Evolutionary conservation across 768 basidiomycete species (phyloP).

Genomic region (Termitomyces titanicus): DNA sequence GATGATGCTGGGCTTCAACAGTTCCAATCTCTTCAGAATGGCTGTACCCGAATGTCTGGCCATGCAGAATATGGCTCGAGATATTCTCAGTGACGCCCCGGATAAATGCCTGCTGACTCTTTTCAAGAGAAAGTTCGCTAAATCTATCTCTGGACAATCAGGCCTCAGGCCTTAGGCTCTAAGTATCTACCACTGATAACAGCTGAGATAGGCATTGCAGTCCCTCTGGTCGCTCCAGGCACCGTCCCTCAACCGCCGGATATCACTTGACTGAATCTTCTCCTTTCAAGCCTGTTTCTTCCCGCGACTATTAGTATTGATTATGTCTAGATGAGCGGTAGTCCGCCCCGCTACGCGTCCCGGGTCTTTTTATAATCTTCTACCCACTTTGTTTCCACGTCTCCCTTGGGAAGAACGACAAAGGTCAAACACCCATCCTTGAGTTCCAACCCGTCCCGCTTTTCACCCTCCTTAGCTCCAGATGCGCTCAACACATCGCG

Average conservation of each 20-base stretch:
- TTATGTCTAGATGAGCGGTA: background rate
- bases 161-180: too few relatives aligned
- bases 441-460: constrained; percentile 77
- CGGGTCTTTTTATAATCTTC: constrained; percentile 73
- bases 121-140: background rate
- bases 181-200: background rate
- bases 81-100: background rate
- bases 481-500: constrained; percentile 68
- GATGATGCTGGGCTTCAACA: background rate
- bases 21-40: too few relatives aligned
- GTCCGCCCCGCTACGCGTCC: constrained; percentile 18
- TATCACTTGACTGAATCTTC: background rate
- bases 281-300: background rate
- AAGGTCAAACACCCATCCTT: constrained; percentile 81
- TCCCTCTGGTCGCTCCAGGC: background rate
- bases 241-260: background rate
- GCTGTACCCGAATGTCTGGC: too few relatives aligned
- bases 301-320: background rate
- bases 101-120: constrained; percentile 1
- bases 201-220: background rate
- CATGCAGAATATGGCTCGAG: too few relatives aligned
- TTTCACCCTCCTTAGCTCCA: constrained; percentile 54
- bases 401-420: constrained; percentile 73
- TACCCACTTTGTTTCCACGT: constrained; percentile 80
- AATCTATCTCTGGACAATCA: background rate